Conservation (phyloP, 2,329 filamentous ascomycete species). For the Ilyonectria destructans region DNA sequence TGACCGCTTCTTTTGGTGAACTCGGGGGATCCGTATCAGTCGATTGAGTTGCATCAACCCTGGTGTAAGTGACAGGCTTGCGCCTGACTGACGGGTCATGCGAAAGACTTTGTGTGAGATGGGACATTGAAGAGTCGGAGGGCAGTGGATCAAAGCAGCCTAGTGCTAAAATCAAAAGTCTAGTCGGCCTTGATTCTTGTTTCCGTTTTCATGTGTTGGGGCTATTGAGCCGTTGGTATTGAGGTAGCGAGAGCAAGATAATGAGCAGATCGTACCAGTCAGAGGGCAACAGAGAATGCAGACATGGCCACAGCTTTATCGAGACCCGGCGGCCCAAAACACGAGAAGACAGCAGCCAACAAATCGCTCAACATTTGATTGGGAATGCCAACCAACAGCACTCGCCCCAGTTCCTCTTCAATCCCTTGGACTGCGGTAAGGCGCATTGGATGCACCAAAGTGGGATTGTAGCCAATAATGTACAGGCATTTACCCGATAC, state of each 20-base stretch:
- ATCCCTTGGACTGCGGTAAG: no score
- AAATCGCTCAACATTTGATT: neutral
- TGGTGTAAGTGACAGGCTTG: neutral
- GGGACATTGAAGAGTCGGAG: neutral
- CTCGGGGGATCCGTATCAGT: neutral
- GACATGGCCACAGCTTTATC: neutral
- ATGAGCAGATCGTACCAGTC: neutral
- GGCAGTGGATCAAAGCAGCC: no score
- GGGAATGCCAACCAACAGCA: neutral
- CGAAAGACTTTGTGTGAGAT: neutral
- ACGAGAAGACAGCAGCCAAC: neutral
- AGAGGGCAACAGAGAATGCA: neutral
- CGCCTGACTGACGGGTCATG: neutral
- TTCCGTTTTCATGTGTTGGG: no score
- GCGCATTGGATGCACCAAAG: no score
- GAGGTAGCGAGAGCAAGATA: neutral
- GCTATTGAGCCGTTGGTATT: no score
- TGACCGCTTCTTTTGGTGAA: neutral
- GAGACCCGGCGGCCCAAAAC: neutral
- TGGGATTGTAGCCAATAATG: no score
- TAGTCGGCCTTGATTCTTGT: no score
- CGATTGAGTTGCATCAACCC: slow-evolving; percentile 1
- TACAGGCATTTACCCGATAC: no score
- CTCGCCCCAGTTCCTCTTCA: no score
- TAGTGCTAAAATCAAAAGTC: no score